Base-by-base conservation (phyloP, 495 filamentous ascomycete species). In the Physcia stellaris region DNA sequence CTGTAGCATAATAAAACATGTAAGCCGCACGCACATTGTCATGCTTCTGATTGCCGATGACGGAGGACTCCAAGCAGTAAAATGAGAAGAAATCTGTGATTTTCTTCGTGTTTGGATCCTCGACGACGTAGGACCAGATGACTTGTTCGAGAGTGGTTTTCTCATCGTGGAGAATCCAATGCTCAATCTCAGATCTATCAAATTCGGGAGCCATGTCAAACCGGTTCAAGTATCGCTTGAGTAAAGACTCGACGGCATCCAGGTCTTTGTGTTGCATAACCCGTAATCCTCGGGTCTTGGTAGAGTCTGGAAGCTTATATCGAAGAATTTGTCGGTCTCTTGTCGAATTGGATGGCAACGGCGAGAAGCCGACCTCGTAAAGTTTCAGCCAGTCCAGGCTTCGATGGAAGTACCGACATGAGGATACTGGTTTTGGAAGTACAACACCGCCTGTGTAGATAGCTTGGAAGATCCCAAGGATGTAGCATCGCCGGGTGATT, bases 81-180 rank as follows among this genome's bases (percentile, higher is more conserved):
- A 95, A 98, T 11, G 86, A 94, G 61, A 95, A 77, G 59, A 92
- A 95, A 59, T 98, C 90, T 21, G 83, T 93, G 51, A 98, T 84
- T 52, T 86, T 88, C 35, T 80, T 72, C 18, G 66, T 76, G 17
- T 69, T 49, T 6, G 77, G 62, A 37, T 81, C 68, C 61, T 98
- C 90, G 20, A 93, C 82, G 18, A 98, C 88, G 46, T 87, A 96
- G 3, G 75, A 70, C 80, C 81, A 98, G 15, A 96, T 70, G 4
- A 94, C 83, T 55, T 86, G 84, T 35, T 94, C 83, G 33, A 67
- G 67, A 1, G 57, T 62, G 6, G 54, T 43, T 17, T 60, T 48
- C 26, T 65, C 64, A 45, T 77, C 73, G 55, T 86, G 71, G 12
- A 92, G 57, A 29, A 98, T 59, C 86, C 86, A 96, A 54, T 96